Base-by-base conservation (phyloP, 371 early-diverging fungal species). In the Actinomucor elegans region DNA sequence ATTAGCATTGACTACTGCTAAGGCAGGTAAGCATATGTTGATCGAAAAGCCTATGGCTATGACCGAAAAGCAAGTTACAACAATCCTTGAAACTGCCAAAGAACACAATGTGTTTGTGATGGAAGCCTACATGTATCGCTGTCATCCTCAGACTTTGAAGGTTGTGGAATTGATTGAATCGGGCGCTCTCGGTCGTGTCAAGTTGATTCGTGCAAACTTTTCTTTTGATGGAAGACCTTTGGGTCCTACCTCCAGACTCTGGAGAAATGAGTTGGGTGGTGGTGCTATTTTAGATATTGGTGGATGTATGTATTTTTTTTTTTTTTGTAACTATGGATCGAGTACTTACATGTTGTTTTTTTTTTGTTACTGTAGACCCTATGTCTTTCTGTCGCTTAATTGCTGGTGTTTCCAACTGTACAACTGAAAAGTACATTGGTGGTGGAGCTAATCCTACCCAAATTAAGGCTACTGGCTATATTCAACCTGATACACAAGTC, bases 111-210 rank as follows among this genome's bases (percentile, higher is more conserved):
- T 72, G 11, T 73, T 77, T 55, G 60, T 69, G 3, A 77, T 77
- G 77, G 77, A 77, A 35, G 77, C 74, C 1, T 77, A 74, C 43
- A 77, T 77, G 77, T 77, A 77, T 35, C 72, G 74, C 0, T 74
- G 74, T 24, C 77, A 77, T 34, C 77, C 77, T 21, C 77, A 74
- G 21, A 77, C 74, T 3, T 27, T 37, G 0, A 67, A 71, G 17
- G 12, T 70, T 4, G 63, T 61, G 1, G 62, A 74, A 10, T 20
- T 69, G 26, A 42, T 77, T 37, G 37, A 57, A n/a, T 48, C 57
- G 0, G 71, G 67, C 5, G 55, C 33, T 23, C 59, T 77, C 38
- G 77, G 77, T 5, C 35, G 66, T 17, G 68, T 77, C 46, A 73
- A 77, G 28, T 28, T 68, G 5, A 55, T 77, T 1, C 59, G 64